A percentile compares a stretch with the other conserved stretches of the same genome.
These are phyloP conservation scores for Salvia sclarea DNA, from an alignment of 305 asterid genomes.

Conservation along the genomic window DNA sequence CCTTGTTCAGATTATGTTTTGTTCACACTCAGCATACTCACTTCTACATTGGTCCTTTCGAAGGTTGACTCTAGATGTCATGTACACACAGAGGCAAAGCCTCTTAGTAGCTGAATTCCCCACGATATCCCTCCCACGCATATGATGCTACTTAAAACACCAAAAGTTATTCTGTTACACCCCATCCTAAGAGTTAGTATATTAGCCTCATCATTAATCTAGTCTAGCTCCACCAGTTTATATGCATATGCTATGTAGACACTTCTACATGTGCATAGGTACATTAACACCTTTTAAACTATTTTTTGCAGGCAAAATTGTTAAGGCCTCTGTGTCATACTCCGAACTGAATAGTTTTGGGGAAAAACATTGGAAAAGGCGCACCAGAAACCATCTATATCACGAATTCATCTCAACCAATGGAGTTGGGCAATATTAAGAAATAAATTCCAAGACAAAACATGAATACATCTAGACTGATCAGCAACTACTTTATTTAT, in stretches of 20 bases:
- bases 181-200: neutral
- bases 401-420: slow-evolving; percentile 5
- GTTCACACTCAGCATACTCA: neutral
- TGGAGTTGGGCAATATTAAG: slow-evolving; percentile 5
- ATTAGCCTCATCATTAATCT: neutral
- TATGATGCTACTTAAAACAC: neutral
- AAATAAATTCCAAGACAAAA: neutral
- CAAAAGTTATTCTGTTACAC: neutral
- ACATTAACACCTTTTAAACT: neutral
- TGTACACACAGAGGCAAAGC: neutral
- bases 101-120: neutral
- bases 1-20: neutral
- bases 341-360: neutral
- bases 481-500: neutral
- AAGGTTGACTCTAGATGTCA: neutral
- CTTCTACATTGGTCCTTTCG: neutral
- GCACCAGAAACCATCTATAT: neutral
- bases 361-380: neutral
- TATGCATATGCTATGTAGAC: neutral
- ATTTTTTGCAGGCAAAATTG: no score
- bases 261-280: neutral
- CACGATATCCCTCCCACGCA: neutral
- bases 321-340: neutral
- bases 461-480: slow-evolving; percentile 1
- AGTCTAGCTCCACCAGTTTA: neutral